Conservation (phyloP, 2,329 filamentous ascomycete species). For the Neonectria punicea region DNA sequence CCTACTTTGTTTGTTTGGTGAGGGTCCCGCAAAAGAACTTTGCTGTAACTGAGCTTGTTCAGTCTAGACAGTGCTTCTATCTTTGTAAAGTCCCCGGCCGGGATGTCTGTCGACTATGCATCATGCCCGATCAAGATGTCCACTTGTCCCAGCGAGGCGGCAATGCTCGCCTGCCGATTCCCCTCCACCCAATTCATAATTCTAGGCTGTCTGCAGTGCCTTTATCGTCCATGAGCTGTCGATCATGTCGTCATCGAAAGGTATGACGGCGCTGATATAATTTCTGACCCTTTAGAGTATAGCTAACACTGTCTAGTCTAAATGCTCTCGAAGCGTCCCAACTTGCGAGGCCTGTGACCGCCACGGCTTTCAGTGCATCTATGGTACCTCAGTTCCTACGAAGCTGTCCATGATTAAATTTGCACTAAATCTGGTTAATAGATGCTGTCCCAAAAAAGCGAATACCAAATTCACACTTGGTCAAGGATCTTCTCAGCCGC, state of each 20-base stretch:
- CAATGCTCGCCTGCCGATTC: constrained; percentile 8
- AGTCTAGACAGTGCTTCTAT: not conserved
- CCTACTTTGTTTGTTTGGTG: not conserved
- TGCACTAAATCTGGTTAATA: too few relatives aligned
- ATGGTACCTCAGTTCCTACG: constrained; percentile 2
- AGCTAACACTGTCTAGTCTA: constrained; percentile 8
- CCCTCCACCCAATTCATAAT: not conserved
- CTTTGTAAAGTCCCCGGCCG: not conserved
- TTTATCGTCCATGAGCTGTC: constrained; percentile 24
- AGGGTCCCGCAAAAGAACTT: not conserved
- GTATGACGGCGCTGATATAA: not conserved
- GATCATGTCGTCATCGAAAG: constrained; percentile 26
- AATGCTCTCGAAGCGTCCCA: constrained; percentile 26
- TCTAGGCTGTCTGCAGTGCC: not conserved
- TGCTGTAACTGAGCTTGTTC: not conserved
- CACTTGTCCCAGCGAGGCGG: not conserved
- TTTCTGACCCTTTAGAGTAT: not conserved
- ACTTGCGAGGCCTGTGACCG: constrained; percentile 24
- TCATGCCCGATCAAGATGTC: constrained; percentile 18
- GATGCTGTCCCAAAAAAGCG: too few relatives aligned
- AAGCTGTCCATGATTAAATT: not conserved
- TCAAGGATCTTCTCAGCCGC: too few relatives aligned
- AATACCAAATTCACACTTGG: too few relatives aligned
- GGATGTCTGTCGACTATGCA: constrained; percentile 2
- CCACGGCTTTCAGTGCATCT: constrained; percentile 23